A percentile compares a stretch with the other conserved stretches of the same genome.
Conservation (phyloP, 768 basidiomycete species). For the Auricularia auricula-judae region DNA sequence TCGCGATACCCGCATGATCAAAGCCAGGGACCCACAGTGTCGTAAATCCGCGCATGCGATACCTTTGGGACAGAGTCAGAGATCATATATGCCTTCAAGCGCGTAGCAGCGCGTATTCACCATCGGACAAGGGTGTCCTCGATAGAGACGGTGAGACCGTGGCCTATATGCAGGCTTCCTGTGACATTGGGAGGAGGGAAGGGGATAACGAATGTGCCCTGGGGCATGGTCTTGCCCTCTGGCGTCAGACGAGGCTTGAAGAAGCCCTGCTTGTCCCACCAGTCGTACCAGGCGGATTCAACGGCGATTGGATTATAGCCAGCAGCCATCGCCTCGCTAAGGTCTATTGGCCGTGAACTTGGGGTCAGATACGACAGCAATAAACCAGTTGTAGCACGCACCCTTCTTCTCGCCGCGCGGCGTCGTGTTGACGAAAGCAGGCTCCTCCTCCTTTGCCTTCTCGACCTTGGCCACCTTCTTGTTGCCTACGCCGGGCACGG, state of each 20-base stretch:
- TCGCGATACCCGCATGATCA: constrained; percentile 97
- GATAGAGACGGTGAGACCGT: constrained; percentile 83
- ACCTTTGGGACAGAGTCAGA: constrained; percentile 37
- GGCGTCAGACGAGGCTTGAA: constrained; percentile 64
- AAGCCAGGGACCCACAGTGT: constrained; percentile 89
- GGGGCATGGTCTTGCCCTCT: constrained; percentile 46
- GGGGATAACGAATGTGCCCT: constrained; percentile 75
- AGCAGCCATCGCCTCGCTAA: constrained; percentile 77
- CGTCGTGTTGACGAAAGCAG: constrained; percentile 78
- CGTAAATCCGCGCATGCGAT: constrained; percentile 91
- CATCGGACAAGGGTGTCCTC: constrained; percentile 87
- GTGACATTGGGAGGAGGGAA: constrained; percentile 96
- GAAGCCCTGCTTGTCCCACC: constrained; percentile 89
- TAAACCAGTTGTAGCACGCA: constrained; percentile 18
- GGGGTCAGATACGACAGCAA: background rate
- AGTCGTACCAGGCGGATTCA: constrained; percentile 95
- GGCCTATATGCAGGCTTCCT: constrained; percentile 89
- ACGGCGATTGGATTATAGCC: constrained; percentile 94
- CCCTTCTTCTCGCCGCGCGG: constrained; percentile 93
- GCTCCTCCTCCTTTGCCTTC: constrained; percentile 61
- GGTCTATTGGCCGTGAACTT: constrained; percentile 36
- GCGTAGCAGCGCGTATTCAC: constrained; percentile 34
- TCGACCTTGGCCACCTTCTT: constrained; percentile 63
- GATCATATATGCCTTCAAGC: background rate
- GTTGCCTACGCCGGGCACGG: constrained; percentile 31